phyloP scores from a whole-genome alignment of 345 rosid genomes.

The Euphorbia tirucalli region DNA sequence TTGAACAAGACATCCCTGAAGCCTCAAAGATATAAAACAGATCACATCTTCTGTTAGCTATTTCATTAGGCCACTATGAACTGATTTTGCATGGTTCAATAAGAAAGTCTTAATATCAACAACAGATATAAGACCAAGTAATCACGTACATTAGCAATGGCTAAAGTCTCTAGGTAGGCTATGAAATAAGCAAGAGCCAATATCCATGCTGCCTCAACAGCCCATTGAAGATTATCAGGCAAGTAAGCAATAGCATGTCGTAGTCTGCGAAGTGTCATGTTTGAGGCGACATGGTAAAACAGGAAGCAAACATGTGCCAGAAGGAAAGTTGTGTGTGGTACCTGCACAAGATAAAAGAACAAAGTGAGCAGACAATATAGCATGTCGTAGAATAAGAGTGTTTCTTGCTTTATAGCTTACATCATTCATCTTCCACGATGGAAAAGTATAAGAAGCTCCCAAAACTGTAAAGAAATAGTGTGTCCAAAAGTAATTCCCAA shows the following conservation, averaged over 20 bases:
- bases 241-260: constrained; percentile 59
- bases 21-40: not conserved
- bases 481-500: constrained; percentile 98
- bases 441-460: constrained; percentile 98
- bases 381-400: not conserved
- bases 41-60: not conserved
- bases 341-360: constrained; percentile 46
- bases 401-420: constrained; percentile 41
- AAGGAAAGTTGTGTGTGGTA: constrained; percentile 96
- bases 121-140: constrained; percentile 10
- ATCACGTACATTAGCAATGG: constrained; percentile 80
- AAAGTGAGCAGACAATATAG: not conserved
- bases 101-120: not conserved
- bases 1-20: constrained; percentile 1
- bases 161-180: constrained; percentile 91
- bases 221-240: constrained; percentile 67
- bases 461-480: constrained; percentile 94
- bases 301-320: constrained; percentile 90
- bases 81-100: not conserved
- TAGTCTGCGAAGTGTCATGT: constrained; percentile 87
- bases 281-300: constrained; percentile 86
- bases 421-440: constrained; percentile 97
- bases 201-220: constrained; percentile 78
- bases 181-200: constrained; percentile 89
- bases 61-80: not conserved